Conservation (phyloP, 2,329 filamentous ascomycete genomes). For the Fusarium beomiforme region DNA sequence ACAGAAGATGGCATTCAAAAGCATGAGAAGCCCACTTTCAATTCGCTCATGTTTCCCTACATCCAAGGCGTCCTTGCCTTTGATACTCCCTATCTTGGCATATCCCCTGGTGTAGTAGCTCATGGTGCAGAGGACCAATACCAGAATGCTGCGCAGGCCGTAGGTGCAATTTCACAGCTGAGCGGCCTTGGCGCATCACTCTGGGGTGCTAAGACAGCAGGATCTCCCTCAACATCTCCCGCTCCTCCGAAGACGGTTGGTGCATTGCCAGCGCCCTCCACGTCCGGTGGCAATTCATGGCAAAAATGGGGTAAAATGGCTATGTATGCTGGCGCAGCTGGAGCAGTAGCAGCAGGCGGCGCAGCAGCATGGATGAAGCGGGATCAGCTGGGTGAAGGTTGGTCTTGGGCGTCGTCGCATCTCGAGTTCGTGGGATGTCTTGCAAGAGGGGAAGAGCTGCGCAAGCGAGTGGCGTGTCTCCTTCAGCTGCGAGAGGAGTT, state of each 20-base stretch:
- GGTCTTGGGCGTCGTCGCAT: conserved; percentile 87
- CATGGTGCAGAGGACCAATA: conserved; percentile 89
- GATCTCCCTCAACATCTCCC: conserved; percentile 24
- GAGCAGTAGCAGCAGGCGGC: conserved; percentile 81
- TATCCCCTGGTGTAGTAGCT: conserved; percentile 83
- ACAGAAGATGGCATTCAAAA: conserved; percentile 55
- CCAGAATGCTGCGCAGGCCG: conserved; percentile 72
- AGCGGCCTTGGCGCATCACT: conserved; percentile 74
- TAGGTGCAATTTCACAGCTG: conserved; percentile 74
- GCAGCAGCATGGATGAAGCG: conserved; percentile 88
- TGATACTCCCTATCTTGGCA: conserved; percentile 91
- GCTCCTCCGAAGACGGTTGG: conserved; percentile 36
- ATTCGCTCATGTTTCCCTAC: conserved; percentile 88
- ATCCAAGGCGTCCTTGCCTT: conserved; percentile 91
- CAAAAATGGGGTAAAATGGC: conserved; percentile 86
- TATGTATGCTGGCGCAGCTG: conserved; percentile 85
- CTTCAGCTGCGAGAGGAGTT: conserved; percentile 71
- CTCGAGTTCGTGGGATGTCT: conserved; percentile 94
- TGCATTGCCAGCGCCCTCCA: conserved; percentile 44
- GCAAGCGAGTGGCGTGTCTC: conserved; percentile 75
- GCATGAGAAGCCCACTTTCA: conserved; percentile 53
- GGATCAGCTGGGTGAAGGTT: conserved; percentile 79
- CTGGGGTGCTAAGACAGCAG: conserved; percentile 61
- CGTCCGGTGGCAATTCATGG: conserved; percentile 62
- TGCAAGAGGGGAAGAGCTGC: conserved; percentile 83